Base-by-base conservation (phyloP, 108 stramenopile species). In the Chaetoceros tenuissimus region DNA sequence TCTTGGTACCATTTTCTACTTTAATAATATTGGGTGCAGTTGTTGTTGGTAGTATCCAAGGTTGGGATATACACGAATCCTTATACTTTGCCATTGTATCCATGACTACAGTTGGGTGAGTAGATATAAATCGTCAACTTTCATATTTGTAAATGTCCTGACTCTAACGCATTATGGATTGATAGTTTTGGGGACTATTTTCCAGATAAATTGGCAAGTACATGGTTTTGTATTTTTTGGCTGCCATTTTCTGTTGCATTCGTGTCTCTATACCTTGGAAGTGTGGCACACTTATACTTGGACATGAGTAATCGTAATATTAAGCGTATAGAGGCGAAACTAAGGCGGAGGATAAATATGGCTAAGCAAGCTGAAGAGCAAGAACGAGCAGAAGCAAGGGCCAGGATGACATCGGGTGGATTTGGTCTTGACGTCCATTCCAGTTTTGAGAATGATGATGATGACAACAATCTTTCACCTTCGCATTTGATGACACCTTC, bases 11-110 rank as follows among this genome's bases (percentile, higher is more conserved):
- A 8, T 86, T 87, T 69, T 57, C 71, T 19, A 82, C 84, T 16
- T 58, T 93, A 55, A 84, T 93, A 58, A 28, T 73, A 0, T 57
- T 82, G 5, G 91, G 91, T 5, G 87, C 91, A 3, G 22, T 65
- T 0, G 82, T 87, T 0, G 85, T 94, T 2, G 85, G 92, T 0
- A 66, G 72, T 1, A 61, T 89, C 22, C 87, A 94, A 60, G 83
- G 80, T 13, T 94, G 92, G 92, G 76, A 81, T 17, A 71, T 81
- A 16, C 23, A 80, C n/a, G 92, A 87, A 43, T 53, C 81, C 2
- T 58, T 94, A 2, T 94, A 94, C 52, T 94, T 87, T 71, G 72
- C 83, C 7, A 80, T 85, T 23, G 85, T 85, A 2, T 82, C 85
- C 13, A 57, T 94, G 13, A 89, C 92, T 1, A 94, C 92, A 3